Percentiles rank a stretch among this genome's conserved stretches.
Conservation (phyloP, 2,329 filamentous ascomycete genomes). For the Paraphaeosphaeria minitans region DNA sequence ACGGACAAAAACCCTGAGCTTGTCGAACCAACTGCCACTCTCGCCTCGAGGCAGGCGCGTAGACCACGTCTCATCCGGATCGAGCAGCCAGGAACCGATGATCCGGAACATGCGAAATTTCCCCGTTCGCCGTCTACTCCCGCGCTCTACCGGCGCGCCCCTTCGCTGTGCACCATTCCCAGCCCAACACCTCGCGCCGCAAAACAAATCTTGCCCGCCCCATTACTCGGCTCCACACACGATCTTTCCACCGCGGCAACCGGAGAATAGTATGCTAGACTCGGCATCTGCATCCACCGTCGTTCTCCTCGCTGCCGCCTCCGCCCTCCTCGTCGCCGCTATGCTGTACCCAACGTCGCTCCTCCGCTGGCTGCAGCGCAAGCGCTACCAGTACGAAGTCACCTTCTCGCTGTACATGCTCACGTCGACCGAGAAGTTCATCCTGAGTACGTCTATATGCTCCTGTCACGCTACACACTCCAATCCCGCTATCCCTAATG, state of each 20-base stretch:
- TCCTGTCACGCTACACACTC: neutral
- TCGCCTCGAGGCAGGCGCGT: neutral
- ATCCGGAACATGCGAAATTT: conserved; percentile 24
- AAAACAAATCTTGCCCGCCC: neutral
- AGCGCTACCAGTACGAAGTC: conserved; percentile 98
- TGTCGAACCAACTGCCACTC: neutral
- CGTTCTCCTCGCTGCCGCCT: conserved; percentile 42
- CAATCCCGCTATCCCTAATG: neutral
- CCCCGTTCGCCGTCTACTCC: neutral
- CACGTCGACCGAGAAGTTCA: conserved; percentile 92
- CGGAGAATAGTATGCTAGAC: conserved; percentile 31
- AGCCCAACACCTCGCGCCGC: neutral
- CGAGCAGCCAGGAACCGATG: neutral
- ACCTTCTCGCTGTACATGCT: conserved; percentile 98
- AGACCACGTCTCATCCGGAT: conserved; percentile 14
- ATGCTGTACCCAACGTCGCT: conserved; percentile 60
- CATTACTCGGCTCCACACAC: neutral
- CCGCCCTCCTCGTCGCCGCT: conserved; percentile 49
- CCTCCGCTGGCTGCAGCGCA: conserved; percentile 86
- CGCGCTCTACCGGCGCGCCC: neutral
- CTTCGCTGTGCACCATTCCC: neutral
- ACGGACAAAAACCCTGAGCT: neutral
- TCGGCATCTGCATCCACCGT: conserved; percentile 43
- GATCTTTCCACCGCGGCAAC: too few species aligned
- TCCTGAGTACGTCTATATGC: conserved; percentile 76